phyloP scores from a whole-genome alignment of 441 rosid species.

The Manihot esculenta region DNA sequence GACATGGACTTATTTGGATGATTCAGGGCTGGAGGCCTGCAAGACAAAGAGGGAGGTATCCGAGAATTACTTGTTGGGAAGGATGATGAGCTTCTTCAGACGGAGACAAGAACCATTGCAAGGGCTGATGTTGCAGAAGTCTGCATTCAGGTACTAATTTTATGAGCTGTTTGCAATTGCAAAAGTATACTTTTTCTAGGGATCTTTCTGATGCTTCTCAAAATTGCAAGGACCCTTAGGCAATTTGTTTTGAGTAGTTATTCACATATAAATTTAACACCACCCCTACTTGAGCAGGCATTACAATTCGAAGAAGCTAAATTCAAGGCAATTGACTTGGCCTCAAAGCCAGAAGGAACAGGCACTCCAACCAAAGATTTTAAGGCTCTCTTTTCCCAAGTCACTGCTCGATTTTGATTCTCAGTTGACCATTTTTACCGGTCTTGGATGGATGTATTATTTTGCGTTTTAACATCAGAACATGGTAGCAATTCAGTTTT shows the following conservation, averaged over 20 bases:
- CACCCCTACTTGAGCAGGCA: slow-evolving; percentile 46
- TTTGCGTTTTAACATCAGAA: background rate
- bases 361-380: slow-evolving; percentile 82
- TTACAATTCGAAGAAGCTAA: slow-evolving; percentile 73
- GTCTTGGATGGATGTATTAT: background rate
- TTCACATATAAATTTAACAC: background rate
- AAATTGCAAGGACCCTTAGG: no score
- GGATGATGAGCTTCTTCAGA: slow-evolving; percentile 92
- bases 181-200: background rate
- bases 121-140: slow-evolving; percentile 96
- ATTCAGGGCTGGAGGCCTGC: slow-evolving; percentile 93
- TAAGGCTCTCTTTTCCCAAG: slow-evolving; percentile 73
- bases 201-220: background rate
- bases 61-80: slow-evolving; percentile 82
- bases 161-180: no score
- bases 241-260: background rate
- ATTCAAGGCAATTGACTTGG: slow-evolving; percentile 85
- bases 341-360: slow-evolving; percentile 81
- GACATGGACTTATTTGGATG: slow-evolving; percentile 23
- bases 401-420: slow-evolving; percentile 57
- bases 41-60: slow-evolving; percentile 80
- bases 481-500: no score
- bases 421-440: background rate
- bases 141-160: slow-evolving; percentile 69
- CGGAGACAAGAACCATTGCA: slow-evolving; percentile 65